Conservation (phyloP, 75 land plant genomes). For the Pinus tabuliformis region DNA sequence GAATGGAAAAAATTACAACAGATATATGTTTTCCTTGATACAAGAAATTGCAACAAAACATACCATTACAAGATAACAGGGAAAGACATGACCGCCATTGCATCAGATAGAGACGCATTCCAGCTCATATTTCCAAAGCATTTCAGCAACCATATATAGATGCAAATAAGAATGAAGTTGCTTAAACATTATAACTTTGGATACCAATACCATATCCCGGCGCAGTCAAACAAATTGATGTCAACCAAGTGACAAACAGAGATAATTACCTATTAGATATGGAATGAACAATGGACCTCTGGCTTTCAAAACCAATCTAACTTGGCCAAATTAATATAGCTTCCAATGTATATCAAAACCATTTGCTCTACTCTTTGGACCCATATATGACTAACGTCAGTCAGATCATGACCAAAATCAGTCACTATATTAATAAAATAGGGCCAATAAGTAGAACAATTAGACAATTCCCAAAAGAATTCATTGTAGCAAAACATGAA, state of each 20-base stretch:
- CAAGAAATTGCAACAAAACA: neutral
- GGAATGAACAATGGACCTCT: neutral
- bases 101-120: neutral
- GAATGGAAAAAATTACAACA: neutral
- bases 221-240: neutral
- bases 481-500: neutral
- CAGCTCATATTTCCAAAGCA: neutral
- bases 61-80: neutral
- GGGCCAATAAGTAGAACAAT: too few relatives aligned
- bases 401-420: too few relatives aligned
- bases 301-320: neutral
- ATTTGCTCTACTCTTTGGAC: too few relatives aligned
- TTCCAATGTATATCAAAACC: neutral
- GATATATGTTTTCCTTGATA: neutral
- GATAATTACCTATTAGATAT: neutral
- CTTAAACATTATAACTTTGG: neutral
- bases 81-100: neutral
- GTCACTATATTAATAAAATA: too few relatives aligned
- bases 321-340: neutral
- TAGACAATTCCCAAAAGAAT: neutral
- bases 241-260: neutral
- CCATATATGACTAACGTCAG: too few relatives aligned
- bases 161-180: neutral
- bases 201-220: neutral
- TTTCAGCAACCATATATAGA: neutral